Evolutionary conservation across 768 basidiomycete genomes (phyloP), one percentile per base, ranked within the genome.

Genomic region (Amanita polypyramis): DNA sequence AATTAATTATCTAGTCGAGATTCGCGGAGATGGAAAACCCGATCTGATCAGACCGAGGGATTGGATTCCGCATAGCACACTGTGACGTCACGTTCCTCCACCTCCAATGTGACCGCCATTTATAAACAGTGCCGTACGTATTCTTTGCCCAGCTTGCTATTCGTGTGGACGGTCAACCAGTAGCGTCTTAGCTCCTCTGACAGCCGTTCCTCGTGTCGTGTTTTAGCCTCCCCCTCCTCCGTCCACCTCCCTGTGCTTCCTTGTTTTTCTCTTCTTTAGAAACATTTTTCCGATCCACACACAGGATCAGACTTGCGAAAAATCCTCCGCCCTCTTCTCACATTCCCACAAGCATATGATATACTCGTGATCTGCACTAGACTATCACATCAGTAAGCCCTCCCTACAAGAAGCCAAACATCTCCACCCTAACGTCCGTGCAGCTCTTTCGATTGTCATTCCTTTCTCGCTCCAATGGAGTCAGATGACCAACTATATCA

Each of bases 11-110:
- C 6, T 17, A 21, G 11, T 49, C 39, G 40, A 49, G 47, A 32
- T 42, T 49, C 47, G 32, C 47, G 47, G 47, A 49, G 39, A 41
- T 49, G 40, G 47, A 49, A 49, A 9, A 7, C 5, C 34, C 2
- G 37, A 35, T 42, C 40, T 33, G 38, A 33, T 29, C 32, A 35
- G 35, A 5, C 39, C 14, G 25, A 25, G 17, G 39, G 39, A 42
- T 12, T n/a, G 10, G 21, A 23, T 14, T 21, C 39, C 23, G 11
- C 20, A 17, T 29, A 21, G 15, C 30, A 40, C 15, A 3, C n/a
- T 34, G 47, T 49, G 47, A 49, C 39, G 47, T 49, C 47, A 49
- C 47, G 20, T 23, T n/a, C 2, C 5, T 8, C 17, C 15, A 32
- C 10, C 9, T 15, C 12, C 47, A 29, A 49, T 49, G 38, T 34